phyloP scores from a whole-genome alignment of 768 basidiomycete genomes.

The Multifurca ochricompacta region DNA sequence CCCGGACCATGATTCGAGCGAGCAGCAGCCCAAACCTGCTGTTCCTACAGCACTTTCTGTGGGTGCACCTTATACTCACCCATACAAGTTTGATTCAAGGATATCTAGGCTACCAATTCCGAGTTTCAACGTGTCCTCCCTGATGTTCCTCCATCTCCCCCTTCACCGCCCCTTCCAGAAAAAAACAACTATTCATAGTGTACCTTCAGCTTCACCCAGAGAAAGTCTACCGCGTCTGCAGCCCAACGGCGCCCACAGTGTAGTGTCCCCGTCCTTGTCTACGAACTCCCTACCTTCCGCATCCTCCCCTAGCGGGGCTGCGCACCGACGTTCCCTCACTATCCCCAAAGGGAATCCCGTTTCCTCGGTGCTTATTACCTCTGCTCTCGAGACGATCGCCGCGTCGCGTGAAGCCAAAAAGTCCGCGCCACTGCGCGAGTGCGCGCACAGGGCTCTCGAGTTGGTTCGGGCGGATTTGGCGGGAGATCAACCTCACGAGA shows the following conservation, averaged over 20 bases:
- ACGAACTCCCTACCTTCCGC: slow-evolving; percentile 14
- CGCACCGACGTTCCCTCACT: slow-evolving; percentile 31
- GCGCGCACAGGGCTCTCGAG: slow-evolving; percentile 73
- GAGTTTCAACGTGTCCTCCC: neutral
- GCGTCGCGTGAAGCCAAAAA: slow-evolving; percentile 85
- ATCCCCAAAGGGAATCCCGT: slow-evolving; percentile 59
- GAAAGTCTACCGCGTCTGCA: slow-evolving; percentile 11
- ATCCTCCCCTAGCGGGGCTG: slow-evolving; percentile 18
- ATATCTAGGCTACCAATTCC: neutral
- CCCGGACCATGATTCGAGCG: neutral
- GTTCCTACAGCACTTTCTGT: neutral
- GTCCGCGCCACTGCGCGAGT: slow-evolving; percentile 73
- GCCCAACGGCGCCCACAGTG: slow-evolving; percentile 5
- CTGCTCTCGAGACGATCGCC: slow-evolving; percentile 80
- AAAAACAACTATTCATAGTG: neutral
- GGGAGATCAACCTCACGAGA: slow-evolving; percentile 71
- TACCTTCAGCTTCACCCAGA: neutral
- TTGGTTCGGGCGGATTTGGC: slow-evolving; percentile 71
- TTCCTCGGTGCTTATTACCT: slow-evolving; percentile 72
- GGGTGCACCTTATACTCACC: neutral
- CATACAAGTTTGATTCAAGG: neutral
- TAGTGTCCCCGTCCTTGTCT: slow-evolving; percentile 18
- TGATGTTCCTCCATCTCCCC: slow-evolving; percentile 2
- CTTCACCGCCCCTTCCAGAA: slow-evolving; percentile 15
- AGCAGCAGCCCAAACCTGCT: neutral